A percentile compares a stretch with the other conserved stretches of the same genome.
phyloP scores from a whole-genome alignment of 768 basidiomycete species.

The Leccinum subtestaceum region DNA sequence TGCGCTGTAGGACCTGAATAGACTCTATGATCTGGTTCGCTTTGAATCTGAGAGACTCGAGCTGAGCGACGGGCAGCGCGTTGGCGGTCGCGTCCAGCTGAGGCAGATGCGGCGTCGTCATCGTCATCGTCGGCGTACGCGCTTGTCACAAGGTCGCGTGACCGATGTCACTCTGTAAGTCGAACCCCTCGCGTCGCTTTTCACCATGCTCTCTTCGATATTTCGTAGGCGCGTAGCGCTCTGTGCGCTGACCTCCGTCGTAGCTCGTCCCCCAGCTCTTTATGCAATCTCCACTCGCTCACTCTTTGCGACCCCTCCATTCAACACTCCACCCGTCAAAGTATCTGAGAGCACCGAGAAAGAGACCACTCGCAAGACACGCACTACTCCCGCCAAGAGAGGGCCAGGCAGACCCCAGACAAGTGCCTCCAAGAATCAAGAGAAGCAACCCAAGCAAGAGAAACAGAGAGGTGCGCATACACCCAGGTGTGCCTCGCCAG shows the following conservation, averaged over 20 bases:
- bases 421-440: slow-evolving; percentile 5
- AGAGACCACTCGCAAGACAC: slow-evolving; percentile 5
- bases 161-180: slow-evolving; percentile 6
- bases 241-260: neutral
- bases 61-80: slow-evolving; percentile 59
- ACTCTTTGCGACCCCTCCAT: slow-evolving; percentile 22
- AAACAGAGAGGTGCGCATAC: slow-evolving; percentile 16
- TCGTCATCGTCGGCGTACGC: neutral
- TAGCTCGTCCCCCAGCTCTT: neutral
- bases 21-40: slow-evolving; percentile 78
- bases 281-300: slow-evolving; percentile 18
- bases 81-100: slow-evolving; percentile 28
- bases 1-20: slow-evolving; percentile 60
- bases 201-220: slow-evolving; percentile 15
- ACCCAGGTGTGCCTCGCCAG: neutral
- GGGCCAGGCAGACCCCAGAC: neutral
- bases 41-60: slow-evolving; percentile 77
- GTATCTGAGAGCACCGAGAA: neutral
- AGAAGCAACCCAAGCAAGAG: slow-evolving; percentile 5
- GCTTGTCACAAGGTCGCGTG: slow-evolving; percentile 16
- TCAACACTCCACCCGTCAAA: slow-evolving; percentile 10
- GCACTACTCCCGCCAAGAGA: slow-evolving; percentile 6
- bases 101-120: neutral
- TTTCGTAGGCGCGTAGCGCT: slow-evolving; percentile 9
- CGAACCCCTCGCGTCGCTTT: neutral